phyloP scores from a whole-genome alignment of 495 filamentous ascomycete species.

The Cercophora sp. region DNA sequence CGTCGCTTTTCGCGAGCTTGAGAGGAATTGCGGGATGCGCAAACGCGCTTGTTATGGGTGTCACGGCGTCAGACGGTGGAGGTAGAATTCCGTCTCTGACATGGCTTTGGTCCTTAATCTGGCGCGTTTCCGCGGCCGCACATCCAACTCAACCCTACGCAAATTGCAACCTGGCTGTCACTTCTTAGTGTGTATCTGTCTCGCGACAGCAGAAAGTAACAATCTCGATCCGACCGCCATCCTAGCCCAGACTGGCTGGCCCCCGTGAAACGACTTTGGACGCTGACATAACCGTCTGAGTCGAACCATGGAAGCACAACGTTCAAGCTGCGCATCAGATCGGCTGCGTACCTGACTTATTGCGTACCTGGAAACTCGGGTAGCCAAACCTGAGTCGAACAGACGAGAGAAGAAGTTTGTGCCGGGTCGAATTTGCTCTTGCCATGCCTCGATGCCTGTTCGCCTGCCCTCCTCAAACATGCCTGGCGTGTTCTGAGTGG shows the following conservation, averaged over 20 bases:
- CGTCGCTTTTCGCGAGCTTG: not conserved
- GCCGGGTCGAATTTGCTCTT: slow-evolving; percentile 2
- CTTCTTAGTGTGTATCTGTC: too few species aligned
- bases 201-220: too few species aligned
- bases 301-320: too few species aligned
- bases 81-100: not conserved
- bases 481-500: slow-evolving; percentile 7
- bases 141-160: slow-evolving; percentile 18
- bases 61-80: not conserved
- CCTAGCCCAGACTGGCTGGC: too few species aligned
- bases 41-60: slow-evolving; percentile 7
- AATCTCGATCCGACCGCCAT: not conserved
- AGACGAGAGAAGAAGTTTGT: not conserved
- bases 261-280: too few species aligned
- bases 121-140: slow-evolving; percentile 12
- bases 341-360: too few species aligned
- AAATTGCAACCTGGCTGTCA: slow-evolving; percentile 17
- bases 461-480: slow-evolving; percentile 2
- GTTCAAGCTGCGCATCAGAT: too few species aligned
- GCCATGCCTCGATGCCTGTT: not conserved
- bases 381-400: not conserved
- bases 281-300: too few species aligned
- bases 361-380: too few species aligned
- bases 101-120: slow-evolving; percentile 25
- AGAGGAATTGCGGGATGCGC: not conserved